phyloP scores from a whole-genome alignment of 1,284 basidiomycete species.

The Flammula alnicola region DNA sequence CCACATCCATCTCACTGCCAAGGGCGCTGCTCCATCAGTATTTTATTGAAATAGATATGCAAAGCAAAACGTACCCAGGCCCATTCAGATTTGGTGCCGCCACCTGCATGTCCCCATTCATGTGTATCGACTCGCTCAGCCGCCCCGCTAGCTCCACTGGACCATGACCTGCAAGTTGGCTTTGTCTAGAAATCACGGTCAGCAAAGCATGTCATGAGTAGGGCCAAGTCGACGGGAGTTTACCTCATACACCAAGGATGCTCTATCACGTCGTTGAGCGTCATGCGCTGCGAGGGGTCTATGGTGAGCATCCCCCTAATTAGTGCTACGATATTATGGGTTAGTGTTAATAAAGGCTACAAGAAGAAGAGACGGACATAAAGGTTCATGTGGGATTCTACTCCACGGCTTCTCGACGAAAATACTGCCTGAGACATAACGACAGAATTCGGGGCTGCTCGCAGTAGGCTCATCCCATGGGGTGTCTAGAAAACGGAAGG shows the following conservation, averaged over 20 bases:
- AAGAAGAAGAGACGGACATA: conserved; percentile 51
- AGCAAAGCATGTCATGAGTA: neutral
- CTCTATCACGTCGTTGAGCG: conserved; percentile 66
- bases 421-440: conserved; percentile 79
- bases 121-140: conserved; percentile 69
- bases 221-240: conserved; percentile 20
- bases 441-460: conserved; percentile 78
- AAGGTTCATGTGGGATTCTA: conserved; percentile 61
- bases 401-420: conserved; percentile 86
- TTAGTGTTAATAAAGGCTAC: neutral
- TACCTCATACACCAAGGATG: conserved; percentile 86
- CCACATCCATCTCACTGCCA: conserved; percentile 43
- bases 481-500: conserved; percentile 70
- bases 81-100: conserved; percentile 49
- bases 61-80: conserved; percentile 19
- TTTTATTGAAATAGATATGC: neutral
- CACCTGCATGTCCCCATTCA: conserved; percentile 71
- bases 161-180: conserved; percentile 68
- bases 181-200: conserved; percentile 52
- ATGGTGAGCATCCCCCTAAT: conserved; percentile 77
- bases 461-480: conserved; percentile 96
- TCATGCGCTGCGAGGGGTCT: conserved; percentile 74
- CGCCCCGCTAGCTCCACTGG: conserved; percentile 62
- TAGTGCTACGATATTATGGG: conserved; percentile 52
- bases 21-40: neutral